These are phyloP conservation scores for Circinella umbellata DNA, from an alignment of 371 early-diverging fungal genomes.

Conservation along the genomic window DNA sequence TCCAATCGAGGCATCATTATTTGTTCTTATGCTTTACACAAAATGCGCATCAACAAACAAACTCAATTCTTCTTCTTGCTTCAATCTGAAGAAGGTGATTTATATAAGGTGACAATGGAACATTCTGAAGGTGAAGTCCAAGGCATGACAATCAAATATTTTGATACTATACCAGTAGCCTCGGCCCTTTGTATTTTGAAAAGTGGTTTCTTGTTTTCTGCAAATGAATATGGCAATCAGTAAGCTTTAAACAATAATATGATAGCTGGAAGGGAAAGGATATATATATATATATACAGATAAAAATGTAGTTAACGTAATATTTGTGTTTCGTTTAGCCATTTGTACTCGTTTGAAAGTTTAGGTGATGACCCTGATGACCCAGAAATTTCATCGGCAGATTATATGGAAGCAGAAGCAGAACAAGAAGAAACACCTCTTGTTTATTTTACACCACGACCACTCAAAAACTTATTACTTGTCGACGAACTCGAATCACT, in stretches of 20 bases:
- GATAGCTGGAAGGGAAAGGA: no score
- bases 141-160: slow-evolving; percentile 86
- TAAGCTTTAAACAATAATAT: slow-evolving; percentile 38
- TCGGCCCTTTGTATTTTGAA: slow-evolving; percentile 85
- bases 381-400: slow-evolving; percentile 74
- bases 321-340: slow-evolving; percentile 40
- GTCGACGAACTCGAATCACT: slow-evolving; percentile 91
- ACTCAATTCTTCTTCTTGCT: slow-evolving; percentile 87
- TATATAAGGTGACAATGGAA: slow-evolving; percentile 94
- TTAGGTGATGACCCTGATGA: slow-evolving; percentile 91
- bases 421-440: slow-evolving; percentile 48
- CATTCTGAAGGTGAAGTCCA: slow-evolving; percentile 71
- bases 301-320: background rate
- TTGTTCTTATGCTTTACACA: slow-evolving; percentile 85
- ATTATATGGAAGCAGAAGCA: slow-evolving; percentile 67
- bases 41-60: slow-evolving; percentile 84
- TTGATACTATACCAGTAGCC: slow-evolving; percentile 91
- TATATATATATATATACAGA: no score
- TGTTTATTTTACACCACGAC: slow-evolving; percentile 82
- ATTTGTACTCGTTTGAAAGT: slow-evolving; percentile 90
- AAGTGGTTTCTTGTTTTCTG: slow-evolving; percentile 93
- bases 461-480: slow-evolving; percentile 80
- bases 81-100: slow-evolving; percentile 94
- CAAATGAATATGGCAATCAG: slow-evolving; percentile 92
- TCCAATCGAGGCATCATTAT: slow-evolving; percentile 76